These are phyloP conservation scores for Phytophthora macrochlamydospora DNA, from an alignment of 352 stramenopile genomes.

Conservation along the genomic window DNA sequence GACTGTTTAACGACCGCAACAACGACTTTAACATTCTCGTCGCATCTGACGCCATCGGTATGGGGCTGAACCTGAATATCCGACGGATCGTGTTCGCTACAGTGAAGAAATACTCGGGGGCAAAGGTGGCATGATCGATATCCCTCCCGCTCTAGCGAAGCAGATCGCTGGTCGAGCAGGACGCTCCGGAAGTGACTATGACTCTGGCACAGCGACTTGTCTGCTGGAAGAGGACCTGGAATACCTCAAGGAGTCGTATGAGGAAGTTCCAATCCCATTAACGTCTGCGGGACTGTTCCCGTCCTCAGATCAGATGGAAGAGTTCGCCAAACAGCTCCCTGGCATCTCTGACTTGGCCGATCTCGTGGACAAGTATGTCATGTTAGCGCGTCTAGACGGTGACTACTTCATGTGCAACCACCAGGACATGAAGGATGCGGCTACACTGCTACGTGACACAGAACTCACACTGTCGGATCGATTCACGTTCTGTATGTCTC, in stretches of 20 bases:
- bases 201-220: constrained; percentile 85
- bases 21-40: constrained; percentile 95
- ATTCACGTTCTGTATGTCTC: constrained; percentile 91
- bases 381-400: constrained; percentile 85
- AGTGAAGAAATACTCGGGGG: constrained; percentile 91
- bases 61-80: constrained; percentile 99
- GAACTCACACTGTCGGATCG: constrained; percentile 76
- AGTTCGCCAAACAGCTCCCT: constrained; percentile 83
- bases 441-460: constrained; percentile 64
- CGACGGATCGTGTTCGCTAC: constrained; percentile 92
- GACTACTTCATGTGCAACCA: constrained; percentile 94
- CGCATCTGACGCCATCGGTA: constrained; percentile 96
- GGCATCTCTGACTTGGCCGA: constrained; percentile 71
- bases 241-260: constrained; percentile 85
- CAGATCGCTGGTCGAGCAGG: constrained; percentile 96
- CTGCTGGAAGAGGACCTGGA: constrained; percentile 79
- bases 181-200: constrained; percentile 84
- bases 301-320: constrained; percentile 88
- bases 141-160: constrained; percentile 82
- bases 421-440: constrained; percentile 79
- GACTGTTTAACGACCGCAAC: constrained; percentile 93
- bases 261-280: constrained; percentile 70
- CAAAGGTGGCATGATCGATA: constrained; percentile 73
- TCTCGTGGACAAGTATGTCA: constrained; percentile 85
- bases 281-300: constrained; percentile 90